Evolutionary conservation across 2,329 filamentous ascomycete genomes (phyloP).

Genomic region (Hymenoscyphus infarciens): DNA sequence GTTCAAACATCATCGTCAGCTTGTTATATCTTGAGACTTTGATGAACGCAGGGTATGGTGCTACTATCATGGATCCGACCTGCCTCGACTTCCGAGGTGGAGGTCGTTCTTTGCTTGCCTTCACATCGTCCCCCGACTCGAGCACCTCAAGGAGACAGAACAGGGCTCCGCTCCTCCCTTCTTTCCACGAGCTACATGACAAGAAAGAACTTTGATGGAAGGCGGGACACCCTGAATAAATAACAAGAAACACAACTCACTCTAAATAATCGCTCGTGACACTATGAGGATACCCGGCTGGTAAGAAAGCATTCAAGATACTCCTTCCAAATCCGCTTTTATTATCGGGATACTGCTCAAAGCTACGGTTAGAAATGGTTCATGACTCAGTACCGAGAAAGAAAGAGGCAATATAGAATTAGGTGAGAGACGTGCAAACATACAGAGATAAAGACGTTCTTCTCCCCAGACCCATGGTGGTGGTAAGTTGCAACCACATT

Average conservation of each 20-base stretch:
- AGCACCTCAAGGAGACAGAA: no score
- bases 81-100: neutral
- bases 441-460: constrained; percentile 31
- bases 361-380: neutral
- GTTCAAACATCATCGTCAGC: constrained; percentile 5
- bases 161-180: no score
- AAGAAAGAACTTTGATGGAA: neutral
- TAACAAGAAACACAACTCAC: constrained; percentile 42
- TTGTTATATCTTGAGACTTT: neutral
- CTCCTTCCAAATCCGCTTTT: constrained; percentile 28
- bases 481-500: constrained; percentile 35
- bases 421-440: constrained; percentile 2
- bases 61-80: neutral
- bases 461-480: constrained; percentile 10
- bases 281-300: constrained; percentile 65
- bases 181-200: no score
- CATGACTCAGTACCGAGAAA: neutral
- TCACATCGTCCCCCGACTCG: no score
- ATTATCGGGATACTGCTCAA: constrained; percentile 24
- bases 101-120: no score
- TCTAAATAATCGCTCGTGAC: constrained; percentile 68
- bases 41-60: neutral
- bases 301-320: constrained; percentile 60
- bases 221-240: neutral
- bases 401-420: neutral